These are phyloP conservation scores for Sextonia rubra DNA, from an alignment of 164 flowering plant species.

Conservation along the genomic window DNA sequence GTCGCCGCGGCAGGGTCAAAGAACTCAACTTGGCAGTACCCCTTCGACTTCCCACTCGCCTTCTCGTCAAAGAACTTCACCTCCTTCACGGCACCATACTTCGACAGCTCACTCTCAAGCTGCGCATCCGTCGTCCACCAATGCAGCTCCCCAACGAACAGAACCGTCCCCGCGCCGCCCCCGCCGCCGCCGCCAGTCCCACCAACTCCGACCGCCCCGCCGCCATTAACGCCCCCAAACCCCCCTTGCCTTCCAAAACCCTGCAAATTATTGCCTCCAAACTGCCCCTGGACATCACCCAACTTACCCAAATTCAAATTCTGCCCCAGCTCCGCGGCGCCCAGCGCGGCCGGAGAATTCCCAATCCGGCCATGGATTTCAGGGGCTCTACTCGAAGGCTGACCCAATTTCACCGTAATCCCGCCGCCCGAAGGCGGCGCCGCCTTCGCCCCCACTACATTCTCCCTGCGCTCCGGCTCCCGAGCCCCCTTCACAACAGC, in stretches of 20 bases:
- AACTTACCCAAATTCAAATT: slow-evolving; percentile 9
- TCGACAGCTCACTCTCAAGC: slow-evolving; percentile 60
- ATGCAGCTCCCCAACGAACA: slow-evolving; percentile 83
- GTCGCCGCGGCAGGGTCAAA: slow-evolving; percentile 61
- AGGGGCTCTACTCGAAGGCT: slow-evolving; percentile 23
- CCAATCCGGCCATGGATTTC: slow-evolving; percentile 28
- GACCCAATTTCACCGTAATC: slow-evolving; percentile 52
- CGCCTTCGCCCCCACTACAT: slow-evolving; percentile 20
- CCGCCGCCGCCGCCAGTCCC: slow-evolving; percentile 27
- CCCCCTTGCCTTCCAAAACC: slow-evolving; percentile 13
- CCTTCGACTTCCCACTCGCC: slow-evolving; percentile 90
- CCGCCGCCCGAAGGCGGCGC: slow-evolving; percentile 33
- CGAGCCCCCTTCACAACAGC: slow-evolving; percentile 22
- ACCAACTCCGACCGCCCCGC: slow-evolving; percentile 15
- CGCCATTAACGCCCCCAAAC: slow-evolving; percentile 3
- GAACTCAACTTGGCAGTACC: slow-evolving; percentile 87
- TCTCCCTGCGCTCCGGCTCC: slow-evolving; percentile 39
- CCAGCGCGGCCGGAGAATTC: not conserved
- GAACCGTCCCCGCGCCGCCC: slow-evolving; percentile 48
- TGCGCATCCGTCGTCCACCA: slow-evolving; percentile 97
- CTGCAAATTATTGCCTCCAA: slow-evolving; percentile 13
- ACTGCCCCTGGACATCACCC: slow-evolving; percentile 22
- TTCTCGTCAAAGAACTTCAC: slow-evolving; percentile 79
- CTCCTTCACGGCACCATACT: slow-evolving; percentile 82
- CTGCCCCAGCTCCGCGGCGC: not conserved